Evolutionary conservation across 2,329 filamentous ascomycete species (phyloP), one percentile per base, ranked within the genome.

Genomic region (Alternaria alternata): DNA sequence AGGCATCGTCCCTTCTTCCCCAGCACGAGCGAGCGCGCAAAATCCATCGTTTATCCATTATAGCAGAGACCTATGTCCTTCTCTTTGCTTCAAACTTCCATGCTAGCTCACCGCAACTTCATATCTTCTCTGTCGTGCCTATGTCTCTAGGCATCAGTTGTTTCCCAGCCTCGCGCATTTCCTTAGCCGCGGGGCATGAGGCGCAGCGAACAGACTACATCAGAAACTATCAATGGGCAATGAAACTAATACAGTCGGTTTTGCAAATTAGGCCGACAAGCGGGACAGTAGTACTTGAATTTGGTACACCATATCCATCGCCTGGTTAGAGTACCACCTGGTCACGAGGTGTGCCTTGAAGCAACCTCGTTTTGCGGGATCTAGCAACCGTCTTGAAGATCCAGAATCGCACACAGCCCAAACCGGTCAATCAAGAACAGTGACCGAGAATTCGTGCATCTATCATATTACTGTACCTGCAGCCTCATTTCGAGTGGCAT

Each of bases 121-220:
- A 28, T n/a, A n/a, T 57, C 28, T 54, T 44, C 43, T 44, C 38
- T 36, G 18, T 53, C 30, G 34, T 53, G 48, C 34, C 43, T 64
- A 67, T 63, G 39, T 49, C 61, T 38, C 51, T 41, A 75, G 71
- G 68, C 72, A 67, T 43, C 68, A 66, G 63, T 54, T 57, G 54
- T 60, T 61, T 68, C 60, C 70, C 67, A 72, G 70, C 69, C 72
- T 71, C 66, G 54, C 66, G 42, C 43, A 49, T 56, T 57, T 48
- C 47, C 54, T 56, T 41, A 61, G 46, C 52, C 51, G 49, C 55
- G 57, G 41, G 30, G 18, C 51, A 34, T 12, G 69, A 53, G 72
- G 71, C 71, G 72, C 70, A 73, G 72, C 66, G 57, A 44, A 28
- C 30, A 51, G 59, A 26, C 43, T 44, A 39, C 55, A 54, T 52